Conservation (phyloP, 1,139 yeast species). For the Protomyces arabidopsidicola region DNA sequence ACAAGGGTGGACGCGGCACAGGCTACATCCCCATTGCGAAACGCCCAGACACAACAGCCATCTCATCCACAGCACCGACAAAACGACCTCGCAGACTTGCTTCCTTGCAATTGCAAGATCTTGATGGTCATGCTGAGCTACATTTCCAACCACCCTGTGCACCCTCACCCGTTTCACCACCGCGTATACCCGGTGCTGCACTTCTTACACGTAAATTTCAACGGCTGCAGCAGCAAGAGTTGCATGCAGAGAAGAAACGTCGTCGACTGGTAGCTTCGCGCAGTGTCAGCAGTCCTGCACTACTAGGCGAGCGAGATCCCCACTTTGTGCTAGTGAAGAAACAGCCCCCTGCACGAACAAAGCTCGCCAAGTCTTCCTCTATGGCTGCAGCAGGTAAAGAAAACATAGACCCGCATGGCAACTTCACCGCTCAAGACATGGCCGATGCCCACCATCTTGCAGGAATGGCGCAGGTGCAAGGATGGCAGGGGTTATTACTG, state of each 20-base stretch:
- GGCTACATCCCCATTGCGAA: too few species aligned
- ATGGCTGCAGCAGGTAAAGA: background rate
- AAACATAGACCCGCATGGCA: background rate
- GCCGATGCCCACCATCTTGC: background rate
- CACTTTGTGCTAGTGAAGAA: too few species aligned
- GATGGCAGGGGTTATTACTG: background rate
- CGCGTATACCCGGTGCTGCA: background rate
- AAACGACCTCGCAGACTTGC: background rate
- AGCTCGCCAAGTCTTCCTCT: too few species aligned
- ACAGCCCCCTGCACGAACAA: too few species aligned
- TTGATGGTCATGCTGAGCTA: conserved; percentile 23
- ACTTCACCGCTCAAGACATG: background rate
- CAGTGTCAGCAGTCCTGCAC: background rate
- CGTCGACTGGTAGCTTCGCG: background rate
- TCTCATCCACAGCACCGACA: background rate
- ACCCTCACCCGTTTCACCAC: background rate
- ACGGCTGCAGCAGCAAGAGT: background rate
- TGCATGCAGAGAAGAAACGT: background rate
- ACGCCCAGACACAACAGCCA: background rate
- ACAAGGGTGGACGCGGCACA: background rate
- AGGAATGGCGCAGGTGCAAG: background rate
- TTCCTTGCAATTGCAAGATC: background rate
- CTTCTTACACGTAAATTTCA: background rate
- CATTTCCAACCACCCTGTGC: conserved; percentile 7
- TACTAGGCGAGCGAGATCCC: background rate